These are phyloP conservation scores for Hordeum marinum DNA, from an alignment of 176 grass and related monocot genomes.

Conservation along the genomic window DNA sequence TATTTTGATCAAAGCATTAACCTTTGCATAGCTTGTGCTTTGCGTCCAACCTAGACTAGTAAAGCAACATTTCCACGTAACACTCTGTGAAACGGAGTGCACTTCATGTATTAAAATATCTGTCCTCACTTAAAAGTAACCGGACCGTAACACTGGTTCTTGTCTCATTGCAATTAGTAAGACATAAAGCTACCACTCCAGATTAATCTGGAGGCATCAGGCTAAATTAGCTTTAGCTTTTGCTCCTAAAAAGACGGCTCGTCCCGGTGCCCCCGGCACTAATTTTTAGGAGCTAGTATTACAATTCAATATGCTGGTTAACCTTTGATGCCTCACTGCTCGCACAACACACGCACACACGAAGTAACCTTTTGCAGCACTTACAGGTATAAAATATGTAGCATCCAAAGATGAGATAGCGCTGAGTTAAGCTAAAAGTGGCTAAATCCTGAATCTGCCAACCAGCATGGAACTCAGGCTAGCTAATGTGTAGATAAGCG, in stretches of 20 bases:
- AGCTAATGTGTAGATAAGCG: neutral
- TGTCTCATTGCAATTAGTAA: slow-evolving; percentile 27
- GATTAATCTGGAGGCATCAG: neutral
- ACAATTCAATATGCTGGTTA: neutral
- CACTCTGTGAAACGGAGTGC: neutral
- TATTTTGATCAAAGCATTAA: neutral
- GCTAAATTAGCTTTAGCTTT: slow-evolving; percentile 3
- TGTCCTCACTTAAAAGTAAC: neutral
- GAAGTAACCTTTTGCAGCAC: neutral
- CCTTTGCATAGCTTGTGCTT: neutral
- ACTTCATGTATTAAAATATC: neutral
- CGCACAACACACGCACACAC: neutral
- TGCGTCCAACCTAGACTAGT: neutral
- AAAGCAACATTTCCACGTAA: slow-evolving; percentile 3
- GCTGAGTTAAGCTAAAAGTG: neutral
- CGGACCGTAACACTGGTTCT: slow-evolving; percentile 8
- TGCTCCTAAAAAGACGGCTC: slow-evolving; percentile 20
- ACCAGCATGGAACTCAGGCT: slow-evolving; percentile 3
- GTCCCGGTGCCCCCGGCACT: slow-evolving; percentile 7
- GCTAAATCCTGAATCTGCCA: slow-evolving; percentile 23
- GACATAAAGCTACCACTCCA: neutral
- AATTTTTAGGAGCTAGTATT: neutral
- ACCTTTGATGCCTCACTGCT: neutral
- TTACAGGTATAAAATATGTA: slow-evolving; percentile 1
- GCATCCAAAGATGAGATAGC: neutral